phyloP scores from a whole-genome alignment of 345 rosid species.

The Eucalyptus tenuipes region DNA sequence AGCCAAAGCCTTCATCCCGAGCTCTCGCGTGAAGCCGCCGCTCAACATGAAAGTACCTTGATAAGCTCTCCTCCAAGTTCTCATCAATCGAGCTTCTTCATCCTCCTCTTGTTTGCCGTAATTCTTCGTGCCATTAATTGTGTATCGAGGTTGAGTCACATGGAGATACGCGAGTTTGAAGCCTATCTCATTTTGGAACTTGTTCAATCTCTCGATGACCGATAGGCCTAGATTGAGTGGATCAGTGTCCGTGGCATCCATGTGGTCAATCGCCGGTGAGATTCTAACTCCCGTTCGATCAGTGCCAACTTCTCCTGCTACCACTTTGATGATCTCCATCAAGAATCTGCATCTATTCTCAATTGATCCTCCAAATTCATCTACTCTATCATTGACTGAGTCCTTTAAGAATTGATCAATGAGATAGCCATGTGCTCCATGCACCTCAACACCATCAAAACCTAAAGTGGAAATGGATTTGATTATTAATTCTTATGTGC shows the following conservation, averaged over 20 bases:
- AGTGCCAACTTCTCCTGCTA: background rate
- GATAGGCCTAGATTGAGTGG: no score
- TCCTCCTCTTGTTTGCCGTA: no score
- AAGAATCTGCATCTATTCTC: background rate
- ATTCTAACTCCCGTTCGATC: background rate
- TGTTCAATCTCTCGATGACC: no score
- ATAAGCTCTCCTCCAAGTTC: no score
- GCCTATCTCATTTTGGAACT: no score
- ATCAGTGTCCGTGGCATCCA: background rate
- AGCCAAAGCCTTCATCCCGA: no score
- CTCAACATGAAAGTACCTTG: no score
- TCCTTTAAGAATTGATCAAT: conserved; percentile 4
- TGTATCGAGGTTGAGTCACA: no score
- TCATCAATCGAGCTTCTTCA: no score
- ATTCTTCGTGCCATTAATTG: no score
- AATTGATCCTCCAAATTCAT: background rate
- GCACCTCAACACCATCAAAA: conserved; percentile 1
- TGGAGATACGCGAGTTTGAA: no score
- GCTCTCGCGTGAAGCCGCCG: no score
- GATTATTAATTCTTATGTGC: background rate
- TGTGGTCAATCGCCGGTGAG: background rate
- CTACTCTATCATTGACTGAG: background rate
- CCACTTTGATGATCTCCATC: background rate
- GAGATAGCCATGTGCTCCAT: background rate
- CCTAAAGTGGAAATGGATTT: background rate